These are phyloP conservation scores for Podila minutissima DNA, from an alignment of 192 early-diverging fungal genomes.

Conservation along the genomic window DNA sequence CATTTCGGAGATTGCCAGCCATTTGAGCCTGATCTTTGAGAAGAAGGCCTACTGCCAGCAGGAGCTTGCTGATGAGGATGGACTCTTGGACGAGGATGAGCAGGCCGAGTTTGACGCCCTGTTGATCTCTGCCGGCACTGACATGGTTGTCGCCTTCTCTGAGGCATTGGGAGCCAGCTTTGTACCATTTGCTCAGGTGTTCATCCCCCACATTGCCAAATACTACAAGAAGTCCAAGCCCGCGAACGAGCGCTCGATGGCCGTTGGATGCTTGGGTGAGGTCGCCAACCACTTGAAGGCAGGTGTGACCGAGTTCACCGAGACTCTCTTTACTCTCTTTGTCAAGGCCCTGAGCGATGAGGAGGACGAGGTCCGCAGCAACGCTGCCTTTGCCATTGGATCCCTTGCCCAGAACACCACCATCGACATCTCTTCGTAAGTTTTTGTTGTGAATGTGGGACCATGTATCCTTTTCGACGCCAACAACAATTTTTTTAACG, in stretches of 20 bases:
- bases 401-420: slow-evolving; percentile 73
- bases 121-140: slow-evolving; percentile 81
- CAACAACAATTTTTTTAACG: not conserved
- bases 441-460: not conserved
- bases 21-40: slow-evolving; percentile 69
- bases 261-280: slow-evolving; percentile 89
- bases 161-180: slow-evolving; percentile 80
- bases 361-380: slow-evolving; percentile 86
- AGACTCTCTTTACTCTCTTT: slow-evolving; percentile 76
- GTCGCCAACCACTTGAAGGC: slow-evolving; percentile 70
- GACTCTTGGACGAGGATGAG: slow-evolving; percentile 81
- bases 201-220: slow-evolving; percentile 82
- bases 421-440: slow-evolving; percentile 70
- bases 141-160: slow-evolving; percentile 83
- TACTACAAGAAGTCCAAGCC: slow-evolving; percentile 75
- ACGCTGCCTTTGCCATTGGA: slow-evolving; percentile 86
- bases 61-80: slow-evolving; percentile 71
- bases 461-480: not conserved
- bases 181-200: slow-evolving; percentile 77
- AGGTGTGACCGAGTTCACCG: slow-evolving; percentile 67
- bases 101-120: slow-evolving; percentile 86
- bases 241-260: slow-evolving; percentile 87
- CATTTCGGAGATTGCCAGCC: slow-evolving; percentile 42
- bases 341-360: slow-evolving; percentile 78
- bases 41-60: slow-evolving; percentile 82